Conservation (phyloP, 2,329 filamentous ascomycete genomes). For the Aspergillaceae sp. region DNA sequence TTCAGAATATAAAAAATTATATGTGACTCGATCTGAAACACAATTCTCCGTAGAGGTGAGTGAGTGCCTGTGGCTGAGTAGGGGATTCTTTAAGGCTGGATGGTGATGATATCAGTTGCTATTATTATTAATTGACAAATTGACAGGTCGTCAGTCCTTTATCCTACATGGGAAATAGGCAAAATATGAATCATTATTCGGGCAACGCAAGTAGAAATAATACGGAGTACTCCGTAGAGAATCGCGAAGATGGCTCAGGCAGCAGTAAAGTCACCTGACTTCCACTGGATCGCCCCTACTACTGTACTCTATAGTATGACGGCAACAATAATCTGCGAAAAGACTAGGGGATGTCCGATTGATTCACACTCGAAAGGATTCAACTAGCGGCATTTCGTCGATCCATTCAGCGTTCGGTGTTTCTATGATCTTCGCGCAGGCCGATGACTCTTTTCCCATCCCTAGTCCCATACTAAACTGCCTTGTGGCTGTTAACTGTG, state of each 20-base stretch:
- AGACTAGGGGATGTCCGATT: not conserved
- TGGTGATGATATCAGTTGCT: no score
- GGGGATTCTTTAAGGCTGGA: no score
- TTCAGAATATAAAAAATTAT: no score
- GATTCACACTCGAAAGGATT: not conserved
- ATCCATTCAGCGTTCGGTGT: not conserved
- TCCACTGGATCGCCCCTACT: not conserved
- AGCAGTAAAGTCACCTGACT: not conserved
- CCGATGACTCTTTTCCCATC: not conserved
- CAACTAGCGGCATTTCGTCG: not conserved
- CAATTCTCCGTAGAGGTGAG: no score
- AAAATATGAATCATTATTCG: no score
- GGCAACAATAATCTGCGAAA: not conserved
- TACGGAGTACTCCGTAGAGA: not conserved
- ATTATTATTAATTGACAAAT: no score
- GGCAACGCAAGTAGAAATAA: not conserved
- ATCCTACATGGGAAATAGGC: no score
- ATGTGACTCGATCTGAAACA: no score
- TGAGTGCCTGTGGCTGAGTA: no score
- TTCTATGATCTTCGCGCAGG: not conserved
- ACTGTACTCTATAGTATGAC: not conserved
- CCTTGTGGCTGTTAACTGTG: conserved; percentile 1
- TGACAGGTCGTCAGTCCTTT: no score
- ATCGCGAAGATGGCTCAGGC: not conserved
- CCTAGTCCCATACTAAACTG: not conserved